Conservation (phyloP, 1,139 yeast genomes). For the Yarrowia galli region DNA sequence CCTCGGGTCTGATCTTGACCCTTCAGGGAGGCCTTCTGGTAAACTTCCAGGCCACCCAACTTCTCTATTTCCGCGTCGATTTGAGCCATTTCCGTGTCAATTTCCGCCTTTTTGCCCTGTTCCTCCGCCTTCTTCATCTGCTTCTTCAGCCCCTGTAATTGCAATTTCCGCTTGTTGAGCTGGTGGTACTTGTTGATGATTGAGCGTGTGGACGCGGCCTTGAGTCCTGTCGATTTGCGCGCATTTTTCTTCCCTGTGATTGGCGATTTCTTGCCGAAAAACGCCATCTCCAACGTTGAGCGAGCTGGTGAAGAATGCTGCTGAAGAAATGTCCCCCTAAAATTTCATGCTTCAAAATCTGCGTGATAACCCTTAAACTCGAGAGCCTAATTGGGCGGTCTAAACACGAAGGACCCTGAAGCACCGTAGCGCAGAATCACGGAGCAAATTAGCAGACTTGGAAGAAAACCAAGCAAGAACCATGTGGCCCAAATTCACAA, state of each 20-base stretch:
- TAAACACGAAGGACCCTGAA: background rate
- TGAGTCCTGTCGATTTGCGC: conserved; percentile 32
- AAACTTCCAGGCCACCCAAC: conserved; percentile 60
- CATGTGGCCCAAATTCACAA: background rate
- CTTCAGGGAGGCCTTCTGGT: conserved; percentile 85
- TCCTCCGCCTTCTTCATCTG: conserved; percentile 10
- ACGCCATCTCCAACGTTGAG: conserved; percentile 21
- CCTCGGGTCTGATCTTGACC: conserved; percentile 84
- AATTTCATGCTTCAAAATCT: conserved; percentile 30
- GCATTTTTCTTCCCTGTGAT: conserved; percentile 30
- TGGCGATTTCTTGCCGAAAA: conserved; percentile 32
- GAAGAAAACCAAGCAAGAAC: background rate
- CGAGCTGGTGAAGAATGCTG: background rate
- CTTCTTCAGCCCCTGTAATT: conserved; percentile 22
- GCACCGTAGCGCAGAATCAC: background rate
- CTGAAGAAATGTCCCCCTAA: conserved; percentile 8
- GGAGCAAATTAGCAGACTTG: background rate
- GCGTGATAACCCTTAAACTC: conserved; percentile 35
- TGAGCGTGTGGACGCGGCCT: conserved; percentile 20
- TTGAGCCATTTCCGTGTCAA: conserved; percentile 40
- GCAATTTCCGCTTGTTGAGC: conserved; percentile 27
- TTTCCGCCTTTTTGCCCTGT: background rate
- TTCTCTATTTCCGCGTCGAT: conserved; percentile 42
- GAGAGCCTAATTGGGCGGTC: conserved; percentile 13
- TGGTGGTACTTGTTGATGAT: conserved; percentile 36